Base-by-base conservation (phyloP, 163 green algal species). In the Chloromonas sp. region DNA sequence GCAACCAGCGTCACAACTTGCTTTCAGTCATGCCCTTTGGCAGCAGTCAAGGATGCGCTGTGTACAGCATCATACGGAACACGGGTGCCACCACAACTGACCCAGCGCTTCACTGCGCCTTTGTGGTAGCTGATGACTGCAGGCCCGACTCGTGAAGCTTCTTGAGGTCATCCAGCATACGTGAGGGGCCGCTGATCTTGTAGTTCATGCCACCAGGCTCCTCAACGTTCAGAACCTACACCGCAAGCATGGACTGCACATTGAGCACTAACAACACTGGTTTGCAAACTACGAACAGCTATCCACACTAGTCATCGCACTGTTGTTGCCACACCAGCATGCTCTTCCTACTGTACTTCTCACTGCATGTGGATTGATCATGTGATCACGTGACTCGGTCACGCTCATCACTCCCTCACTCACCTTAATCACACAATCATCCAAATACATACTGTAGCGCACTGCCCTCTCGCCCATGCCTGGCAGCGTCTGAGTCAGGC, bases 131-230 rank as follows among this genome's bases (percentile, higher is more conserved):
- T 36, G 36, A 36, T 36, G 36, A 36, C 36, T 36, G 36, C 36
- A 36, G 36, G 36, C 36, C 36, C 36, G 36, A 36, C 36, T 36
- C 60, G 78, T 78, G 61, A 76, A 14, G 13, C 14, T 77, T 60
- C 57, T 60, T 84, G 3, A 60, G 59, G 2, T 13, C 77, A 3
- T 8, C 13, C 81, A 8, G 3, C 3, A 11, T 8, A 60, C 14
- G 36, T 15, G 60, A 77, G 79, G 79, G 8, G 79, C 79, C 58
- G 15, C 8, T 13, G 8, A 58, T 3, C 3, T 60, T 58, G 77
- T 81, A 61, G n/a, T n/a, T 81, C n/a, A n/a, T 70, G 36, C 8
- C 76, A 81, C 76, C 76, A 57, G 14, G n/a, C n/a, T 81, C n/a
- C 13, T 57, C 14, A 81, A 81, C n/a, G 14, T 57, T 57, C n/a